Conservation (phyloP, 1,284 basidiomycete genomes). For the Golubevia pallescens region DNA sequence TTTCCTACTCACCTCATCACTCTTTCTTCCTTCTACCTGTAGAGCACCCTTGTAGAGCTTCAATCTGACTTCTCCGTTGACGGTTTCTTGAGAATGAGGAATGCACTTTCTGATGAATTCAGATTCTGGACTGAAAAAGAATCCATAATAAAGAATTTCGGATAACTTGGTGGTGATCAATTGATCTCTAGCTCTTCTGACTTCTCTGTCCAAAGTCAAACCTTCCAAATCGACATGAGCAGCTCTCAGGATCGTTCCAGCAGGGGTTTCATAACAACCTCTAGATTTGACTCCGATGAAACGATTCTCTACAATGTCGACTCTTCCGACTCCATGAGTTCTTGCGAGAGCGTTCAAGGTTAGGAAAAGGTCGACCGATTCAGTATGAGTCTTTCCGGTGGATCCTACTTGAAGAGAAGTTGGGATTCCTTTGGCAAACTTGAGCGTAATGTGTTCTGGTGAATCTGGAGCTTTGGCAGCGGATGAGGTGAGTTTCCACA, state of each 20-base stretch:
- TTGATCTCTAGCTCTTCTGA: slow-evolving; percentile 90
- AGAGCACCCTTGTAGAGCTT: slow-evolving; percentile 97
- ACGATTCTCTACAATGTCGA: slow-evolving; percentile 99
- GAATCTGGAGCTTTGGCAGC: slow-evolving; percentile 81
- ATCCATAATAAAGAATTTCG: slow-evolving; percentile 90
- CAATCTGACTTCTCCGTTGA: slow-evolving; percentile 88
- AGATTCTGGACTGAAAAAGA: slow-evolving; percentile 95
- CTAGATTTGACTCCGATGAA: slow-evolving; percentile 99
- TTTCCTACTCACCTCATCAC: slow-evolving; percentile 73
- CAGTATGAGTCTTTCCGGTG: slow-evolving; percentile 69
- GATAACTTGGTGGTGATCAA: slow-evolving; percentile 90
- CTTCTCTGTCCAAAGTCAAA: slow-evolving; percentile 94
- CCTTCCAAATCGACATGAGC: slow-evolving; percentile 98
- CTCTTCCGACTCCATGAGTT: slow-evolving; percentile 92
- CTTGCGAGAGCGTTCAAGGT: slow-evolving; percentile 88
- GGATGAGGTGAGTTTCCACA: slow-evolving; percentile 96
- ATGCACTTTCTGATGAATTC: slow-evolving; percentile 78
- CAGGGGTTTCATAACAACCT: slow-evolving; percentile 97
- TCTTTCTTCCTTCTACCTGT: slow-evolving; percentile 87
- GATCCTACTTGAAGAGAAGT: slow-evolving; percentile 41
- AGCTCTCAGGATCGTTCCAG: slow-evolving; percentile 89
- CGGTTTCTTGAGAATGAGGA: slow-evolving; percentile 91
- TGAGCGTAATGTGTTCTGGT: slow-evolving; percentile 75
- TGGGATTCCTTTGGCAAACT: slow-evolving; percentile 80
- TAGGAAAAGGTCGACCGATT: slow-evolving; percentile 94